These are phyloP conservation scores for Ananas comosus DNA, from an alignment of 176 grass and related monocot genomes.

Conservation along the genomic window DNA sequence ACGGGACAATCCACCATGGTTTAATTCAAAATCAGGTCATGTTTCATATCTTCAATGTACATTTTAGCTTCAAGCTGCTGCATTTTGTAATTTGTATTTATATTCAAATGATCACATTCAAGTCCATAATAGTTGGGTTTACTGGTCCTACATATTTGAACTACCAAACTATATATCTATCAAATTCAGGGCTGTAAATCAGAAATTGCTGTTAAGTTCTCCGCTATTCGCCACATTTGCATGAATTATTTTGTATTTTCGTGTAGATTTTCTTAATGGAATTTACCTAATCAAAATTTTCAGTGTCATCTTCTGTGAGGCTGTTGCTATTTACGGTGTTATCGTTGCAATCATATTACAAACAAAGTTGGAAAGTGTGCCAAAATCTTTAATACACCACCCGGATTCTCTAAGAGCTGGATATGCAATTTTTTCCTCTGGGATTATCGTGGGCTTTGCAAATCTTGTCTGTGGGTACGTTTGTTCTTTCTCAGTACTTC, in stretches of 20 bases:
- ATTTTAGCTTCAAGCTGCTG: too few relatives aligned
- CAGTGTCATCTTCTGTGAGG: conserved; percentile 99
- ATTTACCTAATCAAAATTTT: conserved; percentile 9
- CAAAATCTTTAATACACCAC: conserved; percentile 46
- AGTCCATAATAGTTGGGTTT: not conserved
- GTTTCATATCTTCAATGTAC: too few relatives aligned
- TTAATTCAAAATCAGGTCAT: too few relatives aligned
- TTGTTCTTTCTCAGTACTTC: not conserved
- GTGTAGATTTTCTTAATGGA: not conserved
- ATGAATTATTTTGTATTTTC: not conserved
- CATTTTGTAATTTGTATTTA: too few relatives aligned
- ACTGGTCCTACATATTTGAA: not conserved
- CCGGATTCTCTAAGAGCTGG: conserved; percentile 92
- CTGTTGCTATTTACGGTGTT: conserved; percentile 97
- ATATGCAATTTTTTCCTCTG: conserved; percentile 92
- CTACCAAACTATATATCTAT: not conserved
- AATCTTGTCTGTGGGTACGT: conserved; percentile 91
- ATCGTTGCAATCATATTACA: conserved; percentile 98
- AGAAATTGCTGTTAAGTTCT: not conserved
- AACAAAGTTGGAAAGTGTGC: conserved; percentile 95
- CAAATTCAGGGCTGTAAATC: not conserved
- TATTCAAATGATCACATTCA: too few relatives aligned
- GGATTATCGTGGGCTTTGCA: conserved; percentile 90
- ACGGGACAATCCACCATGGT: too few relatives aligned
- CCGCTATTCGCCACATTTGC: not conserved